Evolutionary conservation across 2,329 filamentous ascomycete genomes (phyloP).

Genomic region (Alternaria dauci): DNA sequence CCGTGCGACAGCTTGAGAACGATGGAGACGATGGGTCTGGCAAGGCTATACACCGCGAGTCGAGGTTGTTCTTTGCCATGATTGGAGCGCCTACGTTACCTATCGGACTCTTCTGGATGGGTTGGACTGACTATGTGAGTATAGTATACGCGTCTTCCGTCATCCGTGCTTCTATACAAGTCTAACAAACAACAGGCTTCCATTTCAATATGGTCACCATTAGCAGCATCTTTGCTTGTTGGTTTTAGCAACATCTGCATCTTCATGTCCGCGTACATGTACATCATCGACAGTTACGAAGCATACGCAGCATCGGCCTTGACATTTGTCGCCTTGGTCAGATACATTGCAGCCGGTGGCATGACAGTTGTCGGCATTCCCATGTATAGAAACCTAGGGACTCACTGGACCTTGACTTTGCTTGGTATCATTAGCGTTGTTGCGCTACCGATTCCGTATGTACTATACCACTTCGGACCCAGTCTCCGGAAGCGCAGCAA

Average conservation of each 20-base stretch:
- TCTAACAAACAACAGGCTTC: background rate
- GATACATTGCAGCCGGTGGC: conserved; percentile 53
- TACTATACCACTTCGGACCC: conserved; percentile 47
- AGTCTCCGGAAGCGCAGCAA: background rate
- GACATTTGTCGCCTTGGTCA: conserved; percentile 51
- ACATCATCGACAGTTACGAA: conserved; percentile 67
- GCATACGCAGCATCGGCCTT: conserved; percentile 61
- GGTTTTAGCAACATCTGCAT: conserved; percentile 13
- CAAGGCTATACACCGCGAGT: conserved; percentile 59
- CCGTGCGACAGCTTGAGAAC: conserved; percentile 29
- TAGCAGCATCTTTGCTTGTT: conserved; percentile 57
- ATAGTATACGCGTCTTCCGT: background rate
- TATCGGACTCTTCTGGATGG: conserved; percentile 66
- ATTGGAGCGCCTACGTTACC: conserved; percentile 61
- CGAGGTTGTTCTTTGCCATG: conserved; percentile 63
- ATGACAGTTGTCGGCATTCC: conserved; percentile 53
- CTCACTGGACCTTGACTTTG: conserved; percentile 46
- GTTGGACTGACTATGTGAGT: conserved; percentile 58
- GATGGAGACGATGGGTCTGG: conserved; percentile 51
- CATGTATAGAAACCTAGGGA: conserved; percentile 51
- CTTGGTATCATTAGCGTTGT: conserved; percentile 42
- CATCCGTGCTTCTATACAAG: background rate
- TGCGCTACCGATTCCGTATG: conserved; percentile 53
- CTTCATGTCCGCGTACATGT: conserved; percentile 62
- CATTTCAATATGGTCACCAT: conserved; percentile 21